Base-by-base conservation (phyloP, 179 eudicot species). In the Spinacia oleracea region DNA sequence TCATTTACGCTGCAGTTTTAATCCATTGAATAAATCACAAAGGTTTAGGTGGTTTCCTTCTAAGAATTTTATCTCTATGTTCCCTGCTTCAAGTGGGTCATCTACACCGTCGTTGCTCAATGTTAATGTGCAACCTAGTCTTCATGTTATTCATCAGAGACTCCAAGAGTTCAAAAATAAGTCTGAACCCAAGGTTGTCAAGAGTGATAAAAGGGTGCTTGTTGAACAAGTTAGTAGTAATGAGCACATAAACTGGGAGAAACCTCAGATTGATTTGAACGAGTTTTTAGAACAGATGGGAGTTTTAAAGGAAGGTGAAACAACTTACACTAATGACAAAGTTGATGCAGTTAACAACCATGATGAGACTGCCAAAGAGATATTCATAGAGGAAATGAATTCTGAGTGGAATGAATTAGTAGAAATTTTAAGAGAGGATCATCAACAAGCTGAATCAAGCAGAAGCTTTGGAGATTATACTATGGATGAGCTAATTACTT, bases 231-330 rank as follows among this genome's bases (percentile, higher is more conserved):
- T 35, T 45, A 27, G 50, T 25, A 78, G 73, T 46, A 70, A 78
- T 34, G 58, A 56, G 9, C n/a, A n/a, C n/a, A n/a, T n/a, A n/a
- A 80, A 16, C 1, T 23, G 14, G 53, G 84, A 86, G 88, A 91
- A 89, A 83, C 96, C 98, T 65, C 98, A 95, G 82, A 85, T 93
- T 80, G 98, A 95, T 79, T 87, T 95, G 74, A 85, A 86, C 38
- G 98, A 95, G 84, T 95, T 95, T 70, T 87, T 95, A 20, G 91
- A 95, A 76, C 96, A 95, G 67, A 66, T 95, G 53, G 98, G 98
- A 6, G 87, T 95, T 20, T 53, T 95, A 58, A 85, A 85, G 35
- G 66, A 79, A 3, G 83, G 79, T 18, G 70, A 60, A 6, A 15
- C 75, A 40, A 43, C 68, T 56, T 72, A 68, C 25, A n/a, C n/a